These are phyloP conservation scores for Leishmania gerbilli DNA, from an alignment of 208 protist species.

Conservation along the genomic window DNA sequence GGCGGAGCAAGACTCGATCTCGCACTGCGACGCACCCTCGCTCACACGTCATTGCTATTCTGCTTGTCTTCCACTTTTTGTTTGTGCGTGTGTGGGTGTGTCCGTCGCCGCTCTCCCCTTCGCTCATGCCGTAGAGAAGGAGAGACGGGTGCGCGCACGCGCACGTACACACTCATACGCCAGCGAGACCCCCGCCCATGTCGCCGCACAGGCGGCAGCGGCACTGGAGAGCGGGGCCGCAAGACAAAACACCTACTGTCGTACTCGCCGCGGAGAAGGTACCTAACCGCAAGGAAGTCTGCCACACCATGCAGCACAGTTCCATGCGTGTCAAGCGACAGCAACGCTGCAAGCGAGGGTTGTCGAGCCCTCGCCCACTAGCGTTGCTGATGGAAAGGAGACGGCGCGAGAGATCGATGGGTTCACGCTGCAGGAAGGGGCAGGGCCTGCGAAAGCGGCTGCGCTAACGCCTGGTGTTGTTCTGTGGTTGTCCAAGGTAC, in stretches of 20 bases:
- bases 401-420: not conserved
- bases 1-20: not conserved
- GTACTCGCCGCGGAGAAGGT: too few relatives aligned
- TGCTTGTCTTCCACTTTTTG: not conserved
- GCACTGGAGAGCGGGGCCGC: not conserved
- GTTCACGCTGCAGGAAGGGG: not conserved
- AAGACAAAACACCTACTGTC: not conserved
- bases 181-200: not conserved
- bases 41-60: not conserved
- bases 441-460: not conserved
- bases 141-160: not conserved
- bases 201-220: not conserved
- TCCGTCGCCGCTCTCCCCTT: not conserved
- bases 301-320: not conserved
- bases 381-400: not conserved
- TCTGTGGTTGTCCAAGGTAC: conserved; percentile 13
- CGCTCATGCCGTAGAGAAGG: not conserved
- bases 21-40: not conserved
- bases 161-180: not conserved
- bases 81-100: not conserved
- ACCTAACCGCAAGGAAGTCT: not conserved
- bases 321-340: not conserved
- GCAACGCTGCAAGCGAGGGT: not conserved
- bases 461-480: not conserved
- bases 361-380: not conserved